phyloP scores from a whole-genome alignment of 2,329 filamentous ascomycete genomes.

The Grosmannia huntii region DNA sequence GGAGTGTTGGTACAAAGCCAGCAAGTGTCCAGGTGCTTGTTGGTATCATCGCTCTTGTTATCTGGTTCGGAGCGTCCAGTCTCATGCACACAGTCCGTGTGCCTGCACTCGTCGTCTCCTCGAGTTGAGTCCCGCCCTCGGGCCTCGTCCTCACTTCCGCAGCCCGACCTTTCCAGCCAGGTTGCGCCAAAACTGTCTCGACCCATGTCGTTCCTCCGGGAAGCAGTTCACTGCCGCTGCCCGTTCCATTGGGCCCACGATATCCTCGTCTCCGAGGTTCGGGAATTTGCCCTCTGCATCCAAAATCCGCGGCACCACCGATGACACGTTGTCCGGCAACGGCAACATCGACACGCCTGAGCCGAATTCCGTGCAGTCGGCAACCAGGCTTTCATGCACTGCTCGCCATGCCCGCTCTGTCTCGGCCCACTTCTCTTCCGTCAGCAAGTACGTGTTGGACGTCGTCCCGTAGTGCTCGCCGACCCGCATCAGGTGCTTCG shows the following conservation, averaged over 20 bases:
- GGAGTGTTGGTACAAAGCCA: not conserved
- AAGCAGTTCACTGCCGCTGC: conserved; percentile 21
- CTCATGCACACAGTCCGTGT: no score
- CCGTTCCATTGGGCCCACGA: conserved; percentile 80
- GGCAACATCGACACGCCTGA: conserved; percentile 22
- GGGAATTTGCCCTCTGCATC: conserved; percentile 78
- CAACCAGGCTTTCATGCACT: conserved; percentile 53
- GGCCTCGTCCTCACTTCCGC: conserved; percentile 14
- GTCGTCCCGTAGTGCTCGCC: conserved; percentile 84
- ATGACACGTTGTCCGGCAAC: conserved; percentile 42
- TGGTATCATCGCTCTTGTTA: not conserved
- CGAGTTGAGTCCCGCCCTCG: no score
- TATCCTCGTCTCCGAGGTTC: conserved; percentile 76
- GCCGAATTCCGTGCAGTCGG: conserved; percentile 19
- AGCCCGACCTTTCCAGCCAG: conserved; percentile 32
- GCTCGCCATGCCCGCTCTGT: conserved; percentile 64
- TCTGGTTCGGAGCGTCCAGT: not conserved
- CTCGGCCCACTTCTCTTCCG: conserved; percentile 78
- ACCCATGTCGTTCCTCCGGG: conserved; percentile 26
- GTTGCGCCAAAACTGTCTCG: conserved; percentile 30
- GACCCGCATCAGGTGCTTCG: conserved; percentile 75
- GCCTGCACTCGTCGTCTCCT: no score
- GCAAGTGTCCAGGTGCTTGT: not conserved
- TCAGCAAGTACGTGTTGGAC: conserved; percentile 76
- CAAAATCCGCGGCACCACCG: conserved; percentile 55